Evolutionary conservation across 192 early-diverging fungal genomes (phyloP), one percentile per base, ranked within the genome.

Genomic region (Backusella psychrophila): DNA sequence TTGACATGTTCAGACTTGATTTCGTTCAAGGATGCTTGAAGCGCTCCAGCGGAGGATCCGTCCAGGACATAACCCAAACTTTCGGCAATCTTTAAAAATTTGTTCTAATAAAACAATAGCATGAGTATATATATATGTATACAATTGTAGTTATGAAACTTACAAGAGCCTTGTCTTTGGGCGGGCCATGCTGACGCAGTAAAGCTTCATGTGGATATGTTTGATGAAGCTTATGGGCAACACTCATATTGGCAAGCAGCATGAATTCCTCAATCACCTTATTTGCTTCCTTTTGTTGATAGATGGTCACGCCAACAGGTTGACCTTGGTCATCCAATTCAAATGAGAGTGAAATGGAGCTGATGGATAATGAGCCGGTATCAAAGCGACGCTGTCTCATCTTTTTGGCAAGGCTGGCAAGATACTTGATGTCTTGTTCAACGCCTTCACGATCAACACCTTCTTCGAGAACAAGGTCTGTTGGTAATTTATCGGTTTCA

Each of bases 251-350:
- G 26, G 96, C 97, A 36, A 96, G 88, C 65, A 99, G 87, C 98
- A 99, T 98, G 76, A 99, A 99, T 80, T 99, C 98, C 82, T 99
- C 97, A 67, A 99, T 95, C 11, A 99, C 86, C 2, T 94, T 91
- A 80, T 99, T 99, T 21, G 96, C 94, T 63, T 99, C 98, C 82
- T 98, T 98, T 56, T 94, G 68, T 67, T 86, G 71, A 95, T 95
- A 87, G 93, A 96, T 78, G 95, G 85, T 77, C 91, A 94, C 59
- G 92, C 93, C 71, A 91, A 94, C 87, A 1, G 98, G 97, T 75
- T 98, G 92, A 74, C 96, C 91, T 29, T 74, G 42, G 26, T 95
- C 86, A 76, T 99, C 96, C 15, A 98, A 86, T 8, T 92, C 92
- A 85, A 99, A 99, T 6, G 92, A 88, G 29, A 99, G 93, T 78